Percentiles rank a stretch among this genome's conserved stretches.
phyloP scores from a whole-genome alignment of 495 filamentous ascomycete species.

The Chaetomidium leptoderma region DNA sequence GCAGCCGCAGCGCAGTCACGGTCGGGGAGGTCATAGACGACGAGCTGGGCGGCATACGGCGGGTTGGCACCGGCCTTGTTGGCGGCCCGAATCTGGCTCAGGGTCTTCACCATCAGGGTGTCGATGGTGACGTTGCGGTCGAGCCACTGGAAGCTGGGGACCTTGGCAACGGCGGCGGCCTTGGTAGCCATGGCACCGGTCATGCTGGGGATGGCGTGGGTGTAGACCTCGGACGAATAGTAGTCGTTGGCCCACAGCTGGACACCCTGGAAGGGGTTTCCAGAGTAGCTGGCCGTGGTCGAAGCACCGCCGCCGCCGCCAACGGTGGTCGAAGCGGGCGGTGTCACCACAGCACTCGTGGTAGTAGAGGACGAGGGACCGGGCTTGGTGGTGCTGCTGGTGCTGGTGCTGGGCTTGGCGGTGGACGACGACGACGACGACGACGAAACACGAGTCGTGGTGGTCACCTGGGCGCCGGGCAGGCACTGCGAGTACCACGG shows the following conservation, averaged over 20 bases:
- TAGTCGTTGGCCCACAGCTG: conserved; percentile 55
- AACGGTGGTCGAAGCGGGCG: conserved; percentile 3
- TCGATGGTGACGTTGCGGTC: conserved; percentile 56
- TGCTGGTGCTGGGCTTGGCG: conserved; percentile 12
- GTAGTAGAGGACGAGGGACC: conserved; percentile 8
- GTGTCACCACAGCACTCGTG: conserved; percentile 2
- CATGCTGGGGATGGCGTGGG: conserved; percentile 49
- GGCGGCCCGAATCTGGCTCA: conserved; percentile 53
- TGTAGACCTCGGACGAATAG: conserved; percentile 54
- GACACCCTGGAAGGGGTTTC: conserved; percentile 53
- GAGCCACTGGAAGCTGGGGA: conserved; percentile 71
- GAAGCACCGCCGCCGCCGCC: conserved; percentile 20
- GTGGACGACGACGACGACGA: not conserved
- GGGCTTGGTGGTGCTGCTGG: conserved; percentile 7
- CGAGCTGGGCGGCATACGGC: conserved; percentile 41
- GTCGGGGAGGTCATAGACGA: conserved; percentile 73
- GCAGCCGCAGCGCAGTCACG: conserved; percentile 73
- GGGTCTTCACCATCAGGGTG: conserved; percentile 48
- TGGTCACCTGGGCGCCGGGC: conserved; percentile 26
- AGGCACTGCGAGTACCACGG: conserved; percentile 51
- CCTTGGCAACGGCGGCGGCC: conserved; percentile 56
- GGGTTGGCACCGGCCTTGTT: conserved; percentile 50
- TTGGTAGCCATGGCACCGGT: conserved; percentile 36
- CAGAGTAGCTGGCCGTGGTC: conserved; percentile 35
- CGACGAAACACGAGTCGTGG: conserved; percentile 9